Conservation (phyloP, 805 yeast species). For the Debaryomyces castellii region DNA sequence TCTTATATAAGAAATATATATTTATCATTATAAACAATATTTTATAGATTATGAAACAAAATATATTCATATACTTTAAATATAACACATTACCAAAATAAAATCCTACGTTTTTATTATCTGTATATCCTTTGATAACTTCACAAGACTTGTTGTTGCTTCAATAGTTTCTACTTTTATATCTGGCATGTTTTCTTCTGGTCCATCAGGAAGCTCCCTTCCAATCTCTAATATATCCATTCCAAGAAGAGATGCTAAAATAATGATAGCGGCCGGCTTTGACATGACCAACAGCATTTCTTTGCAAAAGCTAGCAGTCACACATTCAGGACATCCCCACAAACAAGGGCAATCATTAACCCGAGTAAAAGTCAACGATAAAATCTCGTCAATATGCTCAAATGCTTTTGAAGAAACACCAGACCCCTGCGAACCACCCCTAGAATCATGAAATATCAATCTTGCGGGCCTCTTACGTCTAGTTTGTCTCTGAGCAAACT, state of each 20-base stretch:
- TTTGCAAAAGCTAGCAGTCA: slow-evolving; percentile 78
- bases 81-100: too few species aligned
- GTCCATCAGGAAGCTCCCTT: slow-evolving; percentile 61
- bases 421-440: slow-evolving; percentile 77
- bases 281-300: slow-evolving; percentile 83
- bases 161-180: slow-evolving; percentile 67
- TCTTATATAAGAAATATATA: too few species aligned
- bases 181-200: slow-evolving; percentile 73
- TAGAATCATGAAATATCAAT: slow-evolving; percentile 76
- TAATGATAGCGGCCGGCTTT: slow-evolving; percentile 77
- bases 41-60: too few species aligned
- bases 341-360: slow-evolving; percentile 67
- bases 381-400: slow-evolving; percentile 68
- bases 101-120: slow-evolving; percentile 21
- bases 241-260: slow-evolving; percentile 63
- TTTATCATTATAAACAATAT: too few species aligned
- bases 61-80: too few species aligned
- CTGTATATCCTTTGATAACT: slow-evolving; percentile 58
- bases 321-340: slow-evolving; percentile 84
- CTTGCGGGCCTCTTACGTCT: slow-evolving; percentile 82
- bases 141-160: slow-evolving; percentile 54
- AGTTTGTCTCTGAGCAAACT: slow-evolving; percentile 76
- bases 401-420: slow-evolving; percentile 81
- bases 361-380: slow-evolving; percentile 57
- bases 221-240: slow-evolving; percentile 41